A percentile compares a stretch with the other conserved stretches of the same genome.
Evolutionary conservation across 2,329 filamentous ascomycete genomes (phyloP).

Genomic region (Trichoderma hamatum): DNA sequence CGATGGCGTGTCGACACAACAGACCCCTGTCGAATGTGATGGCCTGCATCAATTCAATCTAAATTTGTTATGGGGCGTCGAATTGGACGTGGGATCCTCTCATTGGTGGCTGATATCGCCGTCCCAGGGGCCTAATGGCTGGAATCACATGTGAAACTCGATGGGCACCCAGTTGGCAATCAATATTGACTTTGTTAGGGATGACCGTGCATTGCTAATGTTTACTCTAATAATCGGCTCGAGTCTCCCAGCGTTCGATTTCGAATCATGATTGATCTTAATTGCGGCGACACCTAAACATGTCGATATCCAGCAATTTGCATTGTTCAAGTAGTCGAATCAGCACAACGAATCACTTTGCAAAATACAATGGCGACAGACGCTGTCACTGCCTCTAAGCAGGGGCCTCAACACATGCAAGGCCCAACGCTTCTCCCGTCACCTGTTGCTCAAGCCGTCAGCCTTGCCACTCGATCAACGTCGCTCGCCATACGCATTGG

Average conservation of each 20-base stretch:
- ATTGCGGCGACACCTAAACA: neutral
- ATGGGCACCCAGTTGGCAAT: conserved; percentile 15
- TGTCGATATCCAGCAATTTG: neutral
- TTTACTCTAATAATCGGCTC: conserved; percentile 3
- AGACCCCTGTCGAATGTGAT: conserved; percentile 13
- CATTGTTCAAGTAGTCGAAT: neutral
- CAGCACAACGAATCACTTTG: neutral
- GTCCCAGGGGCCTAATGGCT: neutral
- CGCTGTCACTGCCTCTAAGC: neutral
- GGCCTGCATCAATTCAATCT: conserved; percentile 13
- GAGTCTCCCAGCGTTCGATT: neutral
- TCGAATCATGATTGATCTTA: neutral
- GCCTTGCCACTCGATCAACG: conserved; percentile 62
- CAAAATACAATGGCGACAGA: neutral
- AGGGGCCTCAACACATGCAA: conserved; percentile 9
- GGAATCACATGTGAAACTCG: conserved; percentile 25
- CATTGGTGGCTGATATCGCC: conserved; percentile 21
- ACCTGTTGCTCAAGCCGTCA: conserved; percentile 61
- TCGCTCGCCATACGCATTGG: conserved; percentile 59
- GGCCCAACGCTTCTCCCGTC: conserved; percentile 57
- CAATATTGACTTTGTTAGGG: conserved; percentile 10
- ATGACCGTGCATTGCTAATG: conserved; percentile 1
- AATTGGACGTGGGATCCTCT: conserved; percentile 22
- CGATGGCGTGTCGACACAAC: conserved; percentile 15
- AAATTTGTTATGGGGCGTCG: conserved; percentile 10